Conservation (phyloP, 1,284 basidiomycete genomes). For the Cryptococcus sp. region DNA sequence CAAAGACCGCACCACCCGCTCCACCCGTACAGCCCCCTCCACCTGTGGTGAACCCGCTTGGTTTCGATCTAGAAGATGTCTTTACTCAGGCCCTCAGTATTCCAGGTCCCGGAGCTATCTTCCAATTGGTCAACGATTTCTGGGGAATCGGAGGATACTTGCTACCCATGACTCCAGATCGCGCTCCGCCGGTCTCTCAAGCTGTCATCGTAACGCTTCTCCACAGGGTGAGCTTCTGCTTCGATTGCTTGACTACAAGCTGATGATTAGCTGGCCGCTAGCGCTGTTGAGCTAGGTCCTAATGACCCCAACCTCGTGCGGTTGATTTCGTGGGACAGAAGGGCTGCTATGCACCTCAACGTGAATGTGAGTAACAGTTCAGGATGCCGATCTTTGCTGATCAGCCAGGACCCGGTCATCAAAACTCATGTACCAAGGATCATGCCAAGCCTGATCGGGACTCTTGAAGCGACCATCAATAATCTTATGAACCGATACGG, state of each 20-base stretch:
- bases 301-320: conserved; percentile 20
- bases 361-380: conserved; percentile 7
- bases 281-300: conserved; percentile 22
- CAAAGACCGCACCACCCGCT: neutral
- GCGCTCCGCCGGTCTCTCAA: conserved; percentile 24
- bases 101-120: conserved; percentile 13
- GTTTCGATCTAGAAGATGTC: conserved; percentile 17
- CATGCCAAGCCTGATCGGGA: conserved; percentile 13
- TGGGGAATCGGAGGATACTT: conserved; percentile 15
- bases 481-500: conserved; percentile 6
- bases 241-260: neutral
- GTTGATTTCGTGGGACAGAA: conserved; percentile 22
- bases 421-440: conserved; percentile 15
- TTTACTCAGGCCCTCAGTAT: conserved; percentile 26
- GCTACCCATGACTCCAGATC: conserved; percentile 13
- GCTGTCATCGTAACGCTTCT: conserved; percentile 37
- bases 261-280: conserved; percentile 17
- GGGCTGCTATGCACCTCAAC: conserved; percentile 24
- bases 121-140: conserved; percentile 23
- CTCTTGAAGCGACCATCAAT: conserved; percentile 8
- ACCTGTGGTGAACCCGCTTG: neutral
- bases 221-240: conserved; percentile 27
- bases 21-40: conserved; percentile 1
- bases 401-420: conserved; percentile 12
- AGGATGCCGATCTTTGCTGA: neutral